phyloP scores from a whole-genome alignment of 148 eudicot species.

The Silene conica region DNA sequence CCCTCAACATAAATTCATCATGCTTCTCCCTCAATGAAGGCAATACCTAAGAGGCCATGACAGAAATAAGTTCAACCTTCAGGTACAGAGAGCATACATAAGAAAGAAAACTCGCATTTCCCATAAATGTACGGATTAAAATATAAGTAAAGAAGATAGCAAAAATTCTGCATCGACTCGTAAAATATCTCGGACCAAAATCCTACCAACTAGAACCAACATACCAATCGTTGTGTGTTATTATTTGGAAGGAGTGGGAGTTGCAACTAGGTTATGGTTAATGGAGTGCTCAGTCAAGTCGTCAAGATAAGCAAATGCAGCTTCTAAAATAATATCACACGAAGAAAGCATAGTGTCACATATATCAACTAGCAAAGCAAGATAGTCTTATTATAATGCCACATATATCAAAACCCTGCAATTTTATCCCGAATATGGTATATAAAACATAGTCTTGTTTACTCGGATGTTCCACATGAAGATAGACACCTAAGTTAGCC shows the following conservation, averaged over 20 bases:
- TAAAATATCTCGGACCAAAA: background rate
- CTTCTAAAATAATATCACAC: background rate
- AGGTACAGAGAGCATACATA: background rate
- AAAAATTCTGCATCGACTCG: background rate
- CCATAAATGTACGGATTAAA: too few relatives aligned
- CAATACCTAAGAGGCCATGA: too few relatives aligned
- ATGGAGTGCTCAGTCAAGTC: background rate
- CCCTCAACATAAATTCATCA: too few relatives aligned
- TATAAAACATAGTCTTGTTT: too few relatives aligned
- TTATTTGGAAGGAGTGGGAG: background rate
- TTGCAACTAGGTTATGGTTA: background rate
- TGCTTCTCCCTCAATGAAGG: too few relatives aligned
- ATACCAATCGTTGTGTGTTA: background rate
- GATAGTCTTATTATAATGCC: background rate
- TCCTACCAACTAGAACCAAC: background rate
- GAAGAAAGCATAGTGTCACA: background rate
- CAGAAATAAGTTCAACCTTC: constrained; percentile 4
- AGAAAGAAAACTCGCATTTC: too few relatives aligned
- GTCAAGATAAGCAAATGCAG: background rate
- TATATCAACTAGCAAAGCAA: background rate
- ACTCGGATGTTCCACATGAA: background rate
- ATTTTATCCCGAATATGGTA: background rate
- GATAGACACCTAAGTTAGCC: background rate
- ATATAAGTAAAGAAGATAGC: background rate
- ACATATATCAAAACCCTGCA: constrained; percentile 1